A percentile compares a stretch with the other conserved stretches of the same genome.
phyloP scores from a whole-genome alignment of 306 rosid species.

The peach (Prunus persica) region Prunus_persica_NCBIv2 NC_034010.1:24579001-24579500 shows the following conservation, averaged over 20 bases:
- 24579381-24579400: not conserved
- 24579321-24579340: not conserved
- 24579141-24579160: not conserved
- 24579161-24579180: not conserved
- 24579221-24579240: not conserved
- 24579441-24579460: not conserved
- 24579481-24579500: not conserved
- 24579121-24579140: not conserved
- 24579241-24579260: not conserved
- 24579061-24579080: conserved; percentile 2
- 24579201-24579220: not conserved
- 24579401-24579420: not conserved
- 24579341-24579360: not conserved
- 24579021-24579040: too few relatives aligned
- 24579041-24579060: not conserved
- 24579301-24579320: not conserved
- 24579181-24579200: not conserved
- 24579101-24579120: conserved; percentile 11
- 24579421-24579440: not conserved
- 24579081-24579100: conserved; percentile 49
- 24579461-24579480: not conserved
- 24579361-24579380: not conserved
- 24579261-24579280: not conserved
- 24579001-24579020: not conserved
- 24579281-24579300: not conserved